Percentiles rank a stretch among this genome's conserved stretches.
These are phyloP conservation scores for Colletotrichum nymphaeae DNA, from an alignment of 2,329 filamentous ascomycete species.

Conservation along the genomic window DNA sequence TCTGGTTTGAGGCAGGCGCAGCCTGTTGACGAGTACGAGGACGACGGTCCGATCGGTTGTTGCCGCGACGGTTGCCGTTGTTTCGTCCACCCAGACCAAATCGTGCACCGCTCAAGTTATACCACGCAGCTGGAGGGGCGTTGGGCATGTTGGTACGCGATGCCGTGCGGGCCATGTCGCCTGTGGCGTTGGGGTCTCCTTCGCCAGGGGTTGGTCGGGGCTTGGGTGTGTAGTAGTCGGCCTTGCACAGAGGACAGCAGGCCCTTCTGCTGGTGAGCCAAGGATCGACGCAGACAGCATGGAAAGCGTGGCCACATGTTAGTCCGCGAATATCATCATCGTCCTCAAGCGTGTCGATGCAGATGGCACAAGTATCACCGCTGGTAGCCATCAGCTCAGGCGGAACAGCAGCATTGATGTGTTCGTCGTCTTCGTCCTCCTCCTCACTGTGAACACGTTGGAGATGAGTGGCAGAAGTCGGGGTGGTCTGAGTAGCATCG, in stretches of 20 bases:
- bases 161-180: constrained; percentile 50
- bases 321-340: constrained; percentile 95
- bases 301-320: constrained; percentile 97
- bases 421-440: constrained; percentile 78
- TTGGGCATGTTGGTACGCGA: constrained; percentile 61
- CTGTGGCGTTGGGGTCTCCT: constrained; percentile 46
- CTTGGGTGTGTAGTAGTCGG: constrained; percentile 96
- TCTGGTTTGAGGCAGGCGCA: not conserved
- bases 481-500: constrained; percentile 4
- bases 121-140: constrained; percentile 53
- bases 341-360: constrained; percentile 92
- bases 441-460: constrained; percentile 61
- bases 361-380: constrained; percentile 96
- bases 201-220: constrained; percentile 71
- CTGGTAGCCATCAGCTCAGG: constrained; percentile 84
- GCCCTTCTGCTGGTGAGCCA: constrained; percentile 95
- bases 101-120: constrained; percentile 44
- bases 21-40: constrained; percentile 25
- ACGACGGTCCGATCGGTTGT: constrained; percentile 24
- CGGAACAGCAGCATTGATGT: constrained; percentile 84
- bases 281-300: constrained; percentile 93
- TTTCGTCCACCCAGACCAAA: constrained; percentile 32
- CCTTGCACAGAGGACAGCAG: constrained; percentile 97
- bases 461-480: constrained; percentile 42
- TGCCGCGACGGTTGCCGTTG: constrained; percentile 25